Evolutionary conservation across 2,329 filamentous ascomycete genomes (phyloP).

Genomic region (Colletotrichum australisinense): DNA sequence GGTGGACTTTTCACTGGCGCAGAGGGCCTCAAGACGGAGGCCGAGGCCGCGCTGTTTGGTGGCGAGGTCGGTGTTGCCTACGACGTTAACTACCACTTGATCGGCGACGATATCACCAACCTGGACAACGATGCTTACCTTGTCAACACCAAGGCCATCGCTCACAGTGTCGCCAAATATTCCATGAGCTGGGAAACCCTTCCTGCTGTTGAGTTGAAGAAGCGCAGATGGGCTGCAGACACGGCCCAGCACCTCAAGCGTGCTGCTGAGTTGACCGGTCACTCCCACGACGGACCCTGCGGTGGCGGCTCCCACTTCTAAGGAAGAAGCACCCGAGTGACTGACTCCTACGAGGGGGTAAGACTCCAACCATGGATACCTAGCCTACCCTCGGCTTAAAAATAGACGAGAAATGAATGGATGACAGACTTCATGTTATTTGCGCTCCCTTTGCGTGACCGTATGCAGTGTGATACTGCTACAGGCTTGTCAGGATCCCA

Average conservation of each 20-base stretch:
- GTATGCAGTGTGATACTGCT: not conserved
- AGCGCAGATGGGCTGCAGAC: slow-evolving; percentile 45
- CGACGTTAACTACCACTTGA: slow-evolving; percentile 59
- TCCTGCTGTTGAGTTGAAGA: slow-evolving; percentile 41
- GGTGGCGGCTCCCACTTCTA: slow-evolving; percentile 38
- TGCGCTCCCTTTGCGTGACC: not conserved
- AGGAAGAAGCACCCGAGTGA: not conserved
- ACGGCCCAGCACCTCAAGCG: slow-evolving; percentile 44
- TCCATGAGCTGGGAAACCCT: slow-evolving; percentile 51
- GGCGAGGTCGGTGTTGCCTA: slow-evolving; percentile 65
- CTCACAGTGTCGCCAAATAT: slow-evolving; percentile 54
- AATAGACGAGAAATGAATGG: slow-evolving; percentile 1
- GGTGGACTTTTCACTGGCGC: slow-evolving; percentile 78
- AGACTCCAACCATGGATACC: not conserved
- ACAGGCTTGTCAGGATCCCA: not conserved
- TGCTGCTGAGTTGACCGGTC: slow-evolving; percentile 36
- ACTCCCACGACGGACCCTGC: slow-evolving; percentile 45
- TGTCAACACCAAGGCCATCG: slow-evolving; percentile 56
- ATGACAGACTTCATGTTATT: not conserved
- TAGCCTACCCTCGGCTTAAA: not conserved
- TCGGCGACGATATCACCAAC: slow-evolving; percentile 54
- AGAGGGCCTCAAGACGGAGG: slow-evolving; percentile 70
- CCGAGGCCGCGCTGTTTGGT: slow-evolving; percentile 70
- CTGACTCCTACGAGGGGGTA: not conserved
- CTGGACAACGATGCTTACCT: slow-evolving; percentile 56